Conservation (phyloP, 805 yeast species). For the Metschnikowia koreensis region DNA sequence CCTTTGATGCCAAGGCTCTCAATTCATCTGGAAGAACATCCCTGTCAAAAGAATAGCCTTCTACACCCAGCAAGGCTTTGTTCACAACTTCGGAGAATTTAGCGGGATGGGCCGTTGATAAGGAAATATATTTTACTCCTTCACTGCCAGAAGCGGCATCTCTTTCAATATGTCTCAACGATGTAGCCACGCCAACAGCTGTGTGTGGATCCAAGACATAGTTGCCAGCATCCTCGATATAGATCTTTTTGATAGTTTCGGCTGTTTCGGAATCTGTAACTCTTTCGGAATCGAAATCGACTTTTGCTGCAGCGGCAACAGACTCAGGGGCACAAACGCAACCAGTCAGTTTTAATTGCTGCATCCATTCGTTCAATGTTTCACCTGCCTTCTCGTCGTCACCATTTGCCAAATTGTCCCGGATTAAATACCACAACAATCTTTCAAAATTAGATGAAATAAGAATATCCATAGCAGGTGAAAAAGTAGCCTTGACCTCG, state of each 20-base stretch:
- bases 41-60: conserved; percentile 78
- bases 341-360: conserved; percentile 70
- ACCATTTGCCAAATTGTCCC: conserved; percentile 57
- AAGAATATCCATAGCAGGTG: conserved; percentile 98
- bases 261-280: conserved; percentile 77
- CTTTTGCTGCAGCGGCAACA: conserved; percentile 63
- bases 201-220: conserved; percentile 96
- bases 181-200: conserved; percentile 87
- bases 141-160: conserved; percentile 40
- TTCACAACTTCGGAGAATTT: conserved; percentile 96
- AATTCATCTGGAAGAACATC: conserved; percentile 90
- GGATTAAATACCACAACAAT: conserved; percentile 88
- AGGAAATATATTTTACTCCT: conserved; percentile 58
- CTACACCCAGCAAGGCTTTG: conserved; percentile 61
- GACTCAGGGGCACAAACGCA: conserved; percentile 66
- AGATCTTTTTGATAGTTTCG: conserved; percentile 71
- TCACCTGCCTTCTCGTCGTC: conserved; percentile 70
- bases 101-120: conserved; percentile 99
- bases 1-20: conserved; percentile 63
- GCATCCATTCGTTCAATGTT: conserved; percentile 73
- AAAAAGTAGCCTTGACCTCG: conserved; percentile 80
- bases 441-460: conserved; percentile 96
- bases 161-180: conserved; percentile 57
- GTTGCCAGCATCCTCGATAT: conserved; percentile 54
- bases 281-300: conserved; percentile 73